Percentiles rank a stretch among this genome's conserved stretches.
Conservation (phyloP, 345 rosid genomes). For the Eucalyptus sp. region DNA sequence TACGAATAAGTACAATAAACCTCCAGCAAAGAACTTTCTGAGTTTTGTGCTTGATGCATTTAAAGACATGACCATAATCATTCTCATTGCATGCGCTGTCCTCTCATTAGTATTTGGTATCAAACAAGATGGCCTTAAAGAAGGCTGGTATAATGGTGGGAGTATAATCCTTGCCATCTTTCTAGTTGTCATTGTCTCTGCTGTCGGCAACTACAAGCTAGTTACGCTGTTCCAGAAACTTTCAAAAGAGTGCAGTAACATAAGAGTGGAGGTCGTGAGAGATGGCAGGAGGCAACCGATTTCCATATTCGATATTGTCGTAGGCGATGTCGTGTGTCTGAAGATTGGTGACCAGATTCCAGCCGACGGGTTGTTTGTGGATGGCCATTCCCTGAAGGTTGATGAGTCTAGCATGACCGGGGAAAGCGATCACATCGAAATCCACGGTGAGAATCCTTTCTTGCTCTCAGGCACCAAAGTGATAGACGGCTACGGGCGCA, state of each 20-base stretch:
- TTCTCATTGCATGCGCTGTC: constrained; percentile 43
- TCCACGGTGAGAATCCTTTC: constrained; percentile 28
- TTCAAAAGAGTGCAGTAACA: constrained; percentile 38
- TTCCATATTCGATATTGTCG: constrained; percentile 51
- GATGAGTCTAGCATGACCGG: constrained; percentile 72
- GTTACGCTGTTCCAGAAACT: constrained; percentile 46
- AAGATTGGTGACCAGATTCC: constrained; percentile 65
- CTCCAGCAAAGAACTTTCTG: constrained; percentile 37
- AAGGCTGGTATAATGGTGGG: constrained; percentile 78
- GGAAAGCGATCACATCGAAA: constrained; percentile 39
- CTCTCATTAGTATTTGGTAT: constrained; percentile 57
- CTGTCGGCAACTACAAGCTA: constrained; percentile 38
- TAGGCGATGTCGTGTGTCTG: constrained; percentile 48
- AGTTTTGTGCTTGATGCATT: constrained; percentile 43
- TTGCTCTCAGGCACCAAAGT: constrained; percentile 52
- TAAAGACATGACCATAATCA: constrained; percentile 40
- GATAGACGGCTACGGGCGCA: constrained; percentile 39
- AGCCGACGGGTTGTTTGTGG: constrained; percentile 51
- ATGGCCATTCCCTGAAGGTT: constrained; percentile 26
- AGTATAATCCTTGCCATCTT: constrained; percentile 50
- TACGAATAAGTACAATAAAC: constrained; percentile 48
- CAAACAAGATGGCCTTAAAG: constrained; percentile 39
- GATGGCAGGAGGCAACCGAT: constrained; percentile 28
- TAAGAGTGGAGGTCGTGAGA: constrained; percentile 39
- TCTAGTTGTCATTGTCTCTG: constrained; percentile 39